Conservation (phyloP, 345 rosid genomes). For the Fremontodendron californicum region DNA sequence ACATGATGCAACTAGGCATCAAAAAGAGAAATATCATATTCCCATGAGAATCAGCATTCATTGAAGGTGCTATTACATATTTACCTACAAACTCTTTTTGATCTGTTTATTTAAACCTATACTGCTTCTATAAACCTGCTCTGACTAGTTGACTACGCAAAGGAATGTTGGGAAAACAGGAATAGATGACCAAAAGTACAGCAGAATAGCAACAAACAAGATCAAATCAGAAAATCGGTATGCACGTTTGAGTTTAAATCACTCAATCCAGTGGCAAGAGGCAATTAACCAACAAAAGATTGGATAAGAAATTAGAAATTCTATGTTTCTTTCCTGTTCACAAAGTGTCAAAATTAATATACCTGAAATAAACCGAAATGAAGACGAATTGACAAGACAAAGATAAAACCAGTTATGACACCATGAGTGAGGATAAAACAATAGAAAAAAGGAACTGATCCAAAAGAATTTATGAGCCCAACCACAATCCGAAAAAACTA, state of each 20-base stretch:
- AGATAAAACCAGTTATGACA: not conserved
- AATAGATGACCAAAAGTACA: not conserved
- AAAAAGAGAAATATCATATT: not conserved
- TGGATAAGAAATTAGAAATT: not conserved
- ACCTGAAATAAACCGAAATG: not conserved
- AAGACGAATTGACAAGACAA: not conserved
- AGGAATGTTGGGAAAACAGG: not conserved
- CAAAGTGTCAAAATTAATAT: not conserved
- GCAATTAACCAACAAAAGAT: not conserved
- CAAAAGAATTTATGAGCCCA: not conserved
- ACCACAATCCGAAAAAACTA: not conserved
- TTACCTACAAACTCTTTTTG: not conserved
- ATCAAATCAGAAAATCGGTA: not conserved
- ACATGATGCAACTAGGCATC: not conserved
- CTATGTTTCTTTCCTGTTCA: not conserved
- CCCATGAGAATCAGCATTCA: not conserved
- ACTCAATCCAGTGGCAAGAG: not conserved
- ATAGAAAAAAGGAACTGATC: not conserved
- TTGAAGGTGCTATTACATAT: not conserved
- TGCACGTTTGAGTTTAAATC: not conserved
- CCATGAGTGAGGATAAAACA: not conserved
- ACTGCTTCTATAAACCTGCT: not conserved
- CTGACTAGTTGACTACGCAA: not conserved
- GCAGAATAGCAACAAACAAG: not conserved
- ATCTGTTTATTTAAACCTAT: conserved; percentile 2